Evolutionary conservation across 495 filamentous ascomycete genomes (phyloP).

Genomic region (Elasticomyces elasticus): DNA sequence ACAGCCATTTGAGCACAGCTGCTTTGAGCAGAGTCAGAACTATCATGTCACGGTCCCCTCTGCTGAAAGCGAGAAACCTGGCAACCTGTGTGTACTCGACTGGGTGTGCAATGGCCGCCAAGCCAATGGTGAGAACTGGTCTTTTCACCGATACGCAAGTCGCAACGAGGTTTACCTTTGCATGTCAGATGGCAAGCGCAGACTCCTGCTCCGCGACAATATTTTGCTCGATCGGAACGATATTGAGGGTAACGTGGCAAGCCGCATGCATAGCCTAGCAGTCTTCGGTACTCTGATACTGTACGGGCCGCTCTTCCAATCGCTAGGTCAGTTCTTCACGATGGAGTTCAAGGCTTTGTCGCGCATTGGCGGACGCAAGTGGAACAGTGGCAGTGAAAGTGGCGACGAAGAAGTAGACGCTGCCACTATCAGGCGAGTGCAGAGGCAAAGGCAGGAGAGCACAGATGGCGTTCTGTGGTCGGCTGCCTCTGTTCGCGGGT

Average conservation of each 20-base stretch:
- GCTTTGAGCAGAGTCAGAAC: constrained; percentile 71
- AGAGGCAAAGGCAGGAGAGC: constrained; percentile 42
- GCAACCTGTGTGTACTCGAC: constrained; percentile 70
- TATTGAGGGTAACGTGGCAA: constrained; percentile 33
- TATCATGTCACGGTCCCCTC: constrained; percentile 46
- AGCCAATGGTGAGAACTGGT: constrained; percentile 86
- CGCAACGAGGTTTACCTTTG: constrained; percentile 74
- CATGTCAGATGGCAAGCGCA: constrained; percentile 33
- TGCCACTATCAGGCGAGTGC: constrained; percentile 32
- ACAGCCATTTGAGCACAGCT: constrained; percentile 71
- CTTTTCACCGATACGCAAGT: constrained; percentile 61
- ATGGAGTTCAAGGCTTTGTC: constrained; percentile 65
- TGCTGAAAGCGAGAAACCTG: constrained; percentile 32
- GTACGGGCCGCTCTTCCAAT: constrained; percentile 58
- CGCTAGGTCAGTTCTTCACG: constrained; percentile 59
- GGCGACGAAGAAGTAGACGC: constrained; percentile 27
- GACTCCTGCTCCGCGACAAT: constrained; percentile 72
- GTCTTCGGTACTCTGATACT: constrained; percentile 78
- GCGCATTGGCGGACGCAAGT: constrained; percentile 75
- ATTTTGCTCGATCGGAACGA: constrained; percentile 56
- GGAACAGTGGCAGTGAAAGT: constrained; percentile 19
- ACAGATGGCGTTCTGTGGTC: constrained; percentile 60
- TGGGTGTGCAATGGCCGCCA: constrained; percentile 86
- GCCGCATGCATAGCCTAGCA: constrained; percentile 54
- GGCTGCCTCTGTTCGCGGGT: constrained; percentile 70